Evolutionary conservation across 2,329 filamentous ascomycete genomes (phyloP), one percentile per base, ranked within the genome.

Genomic region (Scopulariopsis brevicaulis): DNA sequence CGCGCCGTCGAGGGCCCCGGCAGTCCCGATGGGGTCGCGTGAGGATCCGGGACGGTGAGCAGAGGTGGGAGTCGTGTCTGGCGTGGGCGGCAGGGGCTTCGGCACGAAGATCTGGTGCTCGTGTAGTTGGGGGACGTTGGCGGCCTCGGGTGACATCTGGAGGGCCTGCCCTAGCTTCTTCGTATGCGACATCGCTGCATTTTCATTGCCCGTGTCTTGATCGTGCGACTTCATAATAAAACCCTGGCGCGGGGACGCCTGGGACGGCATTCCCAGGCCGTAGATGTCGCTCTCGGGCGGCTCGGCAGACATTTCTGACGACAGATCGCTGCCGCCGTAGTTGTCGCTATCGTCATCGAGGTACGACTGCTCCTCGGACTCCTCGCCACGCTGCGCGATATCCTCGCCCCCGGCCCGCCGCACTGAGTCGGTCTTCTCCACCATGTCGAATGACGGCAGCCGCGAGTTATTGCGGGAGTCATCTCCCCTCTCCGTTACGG

Each of bases 301-400:
- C n/a, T 83, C 80, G 1, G 72, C 69, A 1, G 83, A 86, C 51
- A 86, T 63, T 62, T 86, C 83, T 0, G 83, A 86, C 2, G 83
- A 87, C 8, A 86, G 71, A 60, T 86, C 82, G 34, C 77, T 83
- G 50, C 77, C 77, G 52, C 77, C 77, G 37, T 46, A n/a, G 40
- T 73, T 69, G 51, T 76, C 74, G 57, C 77, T 80, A 15, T 73
- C 74, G 48, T 87, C 73, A 22, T 78, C 72, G 28, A 80, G 63
- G 59, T 80, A 79, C 0, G 76, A 79, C 28, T 73, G 69, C 10
- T 54, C 56, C 24, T 25, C 54, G 6, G 46, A 50, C 12, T 50
- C 46, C 3, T 20, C 20, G 20, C 22, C n/a, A 12, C 18, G 46
- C 12, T 24, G 46, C n/a, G n/a, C 22, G 22, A 24, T 11, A 14